Conservation (phyloP, 331 rosid genomes). For the Malus hybrid region DNA sequence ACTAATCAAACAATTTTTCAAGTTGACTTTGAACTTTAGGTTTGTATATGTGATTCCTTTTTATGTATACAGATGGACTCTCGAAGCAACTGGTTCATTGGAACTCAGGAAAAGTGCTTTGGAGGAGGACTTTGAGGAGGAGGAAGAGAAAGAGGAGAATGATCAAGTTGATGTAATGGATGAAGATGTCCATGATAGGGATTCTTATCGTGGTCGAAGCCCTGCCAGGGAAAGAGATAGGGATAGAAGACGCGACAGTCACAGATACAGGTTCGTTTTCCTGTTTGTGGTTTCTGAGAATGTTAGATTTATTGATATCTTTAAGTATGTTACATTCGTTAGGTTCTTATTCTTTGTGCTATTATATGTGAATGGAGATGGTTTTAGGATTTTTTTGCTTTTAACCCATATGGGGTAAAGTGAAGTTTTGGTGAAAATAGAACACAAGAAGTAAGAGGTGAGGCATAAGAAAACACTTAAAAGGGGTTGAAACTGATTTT, state of each 20-base stretch:
- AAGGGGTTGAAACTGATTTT: background rate
- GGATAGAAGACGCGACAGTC: conserved; percentile 82
- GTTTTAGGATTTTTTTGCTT: background rate
- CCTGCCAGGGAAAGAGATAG: conserved; percentile 82
- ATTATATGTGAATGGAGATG: background rate
- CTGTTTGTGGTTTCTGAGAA: background rate
- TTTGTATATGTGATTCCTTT: background rate
- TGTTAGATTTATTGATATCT: too few species aligned
- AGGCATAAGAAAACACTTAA: background rate
- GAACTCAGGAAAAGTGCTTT: conserved; percentile 85
- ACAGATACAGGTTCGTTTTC: conserved; percentile 68
- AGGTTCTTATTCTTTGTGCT: background rate
- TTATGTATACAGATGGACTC: conserved; percentile 57
- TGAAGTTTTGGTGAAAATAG: background rate
- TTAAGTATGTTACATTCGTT: background rate
- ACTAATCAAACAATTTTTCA: too few species aligned
- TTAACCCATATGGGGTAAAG: background rate
- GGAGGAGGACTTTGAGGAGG: conserved; percentile 98
- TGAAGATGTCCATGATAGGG: conserved; percentile 67
- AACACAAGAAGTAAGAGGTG: background rate
- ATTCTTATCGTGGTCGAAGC: conserved; percentile 79
- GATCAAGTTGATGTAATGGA: conserved; percentile 64
- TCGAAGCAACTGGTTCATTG: conserved; percentile 51
- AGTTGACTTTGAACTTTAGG: too few species aligned
- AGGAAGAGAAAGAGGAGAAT: conserved; percentile 89